phyloP scores from a whole-genome alignment of 1,139 yeast genomes.

The Debaryomyces psychrophilus region DNA sequence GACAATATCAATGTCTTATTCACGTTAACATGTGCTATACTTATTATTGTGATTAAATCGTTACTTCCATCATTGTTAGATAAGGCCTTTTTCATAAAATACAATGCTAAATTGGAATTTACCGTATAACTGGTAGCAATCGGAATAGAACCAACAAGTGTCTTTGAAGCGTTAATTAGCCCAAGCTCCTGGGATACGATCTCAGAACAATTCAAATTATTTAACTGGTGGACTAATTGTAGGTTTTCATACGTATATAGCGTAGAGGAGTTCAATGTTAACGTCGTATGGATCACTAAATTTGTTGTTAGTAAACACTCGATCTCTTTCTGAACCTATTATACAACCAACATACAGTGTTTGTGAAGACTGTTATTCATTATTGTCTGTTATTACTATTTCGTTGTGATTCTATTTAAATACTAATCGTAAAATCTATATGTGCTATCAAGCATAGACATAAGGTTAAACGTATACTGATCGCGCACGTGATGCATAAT shows the following conservation, averaged over 20 bases:
- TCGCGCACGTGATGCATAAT: neutral
- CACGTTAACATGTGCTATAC: conserved; percentile 48
- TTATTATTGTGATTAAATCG: conserved; percentile 54
- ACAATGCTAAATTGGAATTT: conserved; percentile 41
- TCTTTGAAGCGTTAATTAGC: conserved; percentile 50
- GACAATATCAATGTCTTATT: conserved; percentile 50
- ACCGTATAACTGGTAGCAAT: conserved; percentile 31
- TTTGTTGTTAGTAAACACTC: conserved; percentile 16
- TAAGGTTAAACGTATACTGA: neutral
- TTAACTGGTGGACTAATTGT: conserved; percentile 38
- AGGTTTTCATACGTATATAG: conserved; percentile 57
- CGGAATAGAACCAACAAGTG: conserved; percentile 49
- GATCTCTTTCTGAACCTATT: no score
- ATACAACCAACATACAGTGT: conserved; percentile 32
- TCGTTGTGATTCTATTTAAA: neutral
- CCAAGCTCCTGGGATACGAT: conserved; percentile 59
- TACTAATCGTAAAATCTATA: neutral
- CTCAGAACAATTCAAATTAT: conserved; percentile 54
- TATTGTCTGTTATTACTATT: conserved; percentile 16
- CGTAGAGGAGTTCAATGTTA: conserved; percentile 58
- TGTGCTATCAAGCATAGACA: neutral
- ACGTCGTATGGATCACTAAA: conserved; percentile 46
- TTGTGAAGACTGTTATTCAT: conserved; percentile 30
- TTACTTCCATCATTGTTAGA: conserved; percentile 47
- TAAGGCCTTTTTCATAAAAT: conserved; percentile 52